Percentiles rank a stretch among this genome's conserved stretches.
Evolutionary conservation across 371 early-diverging fungal genomes (phyloP).

Genomic region (Rhizomucor pusillus): DNA sequence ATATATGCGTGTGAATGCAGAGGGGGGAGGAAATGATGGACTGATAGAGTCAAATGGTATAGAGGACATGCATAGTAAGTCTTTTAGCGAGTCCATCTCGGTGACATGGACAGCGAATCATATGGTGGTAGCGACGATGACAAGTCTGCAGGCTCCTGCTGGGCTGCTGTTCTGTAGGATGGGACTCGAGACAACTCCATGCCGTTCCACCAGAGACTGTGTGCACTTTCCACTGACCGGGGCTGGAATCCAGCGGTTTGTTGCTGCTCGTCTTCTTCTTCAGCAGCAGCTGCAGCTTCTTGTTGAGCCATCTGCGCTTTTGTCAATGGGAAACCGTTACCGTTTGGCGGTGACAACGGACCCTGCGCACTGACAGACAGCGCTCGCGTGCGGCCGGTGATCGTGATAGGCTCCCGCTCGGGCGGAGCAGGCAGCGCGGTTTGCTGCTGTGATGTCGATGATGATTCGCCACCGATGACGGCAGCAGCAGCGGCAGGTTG

Average conservation of each 20-base stretch:
- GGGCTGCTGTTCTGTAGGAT: conserved; percentile 40
- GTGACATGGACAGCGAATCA: conserved; percentile 21
- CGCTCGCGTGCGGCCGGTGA: conserved; percentile 20
- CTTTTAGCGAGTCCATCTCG: conserved; percentile 13
- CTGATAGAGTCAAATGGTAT: not conserved
- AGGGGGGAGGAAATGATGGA: too few relatives aligned
- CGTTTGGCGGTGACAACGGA: not conserved
- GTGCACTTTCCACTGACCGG: conserved; percentile 10
- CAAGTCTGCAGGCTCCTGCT: conserved; percentile 26
- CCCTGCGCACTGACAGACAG: conserved; percentile 14
- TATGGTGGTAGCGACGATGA: conserved; percentile 44
- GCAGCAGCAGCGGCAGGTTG: conserved; percentile 2
- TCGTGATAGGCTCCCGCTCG: conserved; percentile 16
- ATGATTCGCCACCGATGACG: too few relatives aligned
- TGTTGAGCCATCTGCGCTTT: not conserved
- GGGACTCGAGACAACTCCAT: conserved; percentile 38
- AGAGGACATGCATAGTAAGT: not conserved
- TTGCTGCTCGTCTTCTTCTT: not conserved
- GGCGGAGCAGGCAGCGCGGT: not conserved
- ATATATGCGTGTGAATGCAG: too few relatives aligned
- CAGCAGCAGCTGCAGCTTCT: not conserved
- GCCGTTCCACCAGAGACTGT: conserved; percentile 38
- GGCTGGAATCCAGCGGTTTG: conserved; percentile 6
- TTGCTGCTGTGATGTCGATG: not conserved
- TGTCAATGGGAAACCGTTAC: conserved; percentile 1